These are phyloP conservation scores for Salisapilia sapeloensis DNA, from an alignment of 352 stramenopile genomes.

Conservation along the genomic window DNA sequence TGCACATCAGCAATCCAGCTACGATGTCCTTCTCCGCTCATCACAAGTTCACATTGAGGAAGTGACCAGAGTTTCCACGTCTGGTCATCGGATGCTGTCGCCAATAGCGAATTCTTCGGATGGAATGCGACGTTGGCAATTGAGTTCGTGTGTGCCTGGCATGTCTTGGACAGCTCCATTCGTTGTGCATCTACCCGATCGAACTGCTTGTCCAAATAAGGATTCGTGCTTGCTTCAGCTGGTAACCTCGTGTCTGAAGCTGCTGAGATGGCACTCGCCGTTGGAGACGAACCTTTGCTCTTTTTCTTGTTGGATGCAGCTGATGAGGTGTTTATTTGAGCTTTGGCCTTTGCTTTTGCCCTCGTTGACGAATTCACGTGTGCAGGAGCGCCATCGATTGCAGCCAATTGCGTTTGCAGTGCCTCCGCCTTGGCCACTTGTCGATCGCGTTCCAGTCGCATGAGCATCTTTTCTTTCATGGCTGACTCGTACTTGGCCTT, in stretches of 20 bases:
- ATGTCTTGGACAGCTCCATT: conserved; percentile 77
- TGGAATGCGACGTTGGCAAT: conserved; percentile 84
- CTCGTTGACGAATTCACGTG: not conserved
- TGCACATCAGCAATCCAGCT: conserved; percentile 83
- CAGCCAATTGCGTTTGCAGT: conserved; percentile 77
- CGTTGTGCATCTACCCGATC: conserved; percentile 43
- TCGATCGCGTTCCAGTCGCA: conserved; percentile 86
- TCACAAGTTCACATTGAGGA: conserved; percentile 86
- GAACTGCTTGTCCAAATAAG: conserved; percentile 54
- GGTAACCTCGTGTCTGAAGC: conserved; percentile 39
- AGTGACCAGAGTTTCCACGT: conserved; percentile 92
- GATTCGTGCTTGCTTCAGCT: conserved; percentile 39
- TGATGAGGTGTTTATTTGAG: conserved; percentile 1
- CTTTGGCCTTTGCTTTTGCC: conserved; percentile 3
- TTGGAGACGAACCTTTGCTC: conserved; percentile 7
- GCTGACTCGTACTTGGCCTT: conserved; percentile 88
- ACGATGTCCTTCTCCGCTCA: conserved; percentile 87
- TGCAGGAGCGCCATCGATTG: conserved; percentile 10
- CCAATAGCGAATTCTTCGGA: conserved; percentile 85
- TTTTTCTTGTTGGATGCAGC: conserved; percentile 20
- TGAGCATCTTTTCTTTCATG: conserved; percentile 97
- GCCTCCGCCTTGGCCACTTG: conserved; percentile 77
- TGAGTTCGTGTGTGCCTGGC: conserved; percentile 82
- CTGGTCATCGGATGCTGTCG: conserved; percentile 87
- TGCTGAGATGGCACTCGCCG: not conserved